Evolutionary conservation across 164 flowering plant species (phyloP), one percentile per base, ranked within the genome.

Genomic region (Aristolochia fimbriata): DNA sequence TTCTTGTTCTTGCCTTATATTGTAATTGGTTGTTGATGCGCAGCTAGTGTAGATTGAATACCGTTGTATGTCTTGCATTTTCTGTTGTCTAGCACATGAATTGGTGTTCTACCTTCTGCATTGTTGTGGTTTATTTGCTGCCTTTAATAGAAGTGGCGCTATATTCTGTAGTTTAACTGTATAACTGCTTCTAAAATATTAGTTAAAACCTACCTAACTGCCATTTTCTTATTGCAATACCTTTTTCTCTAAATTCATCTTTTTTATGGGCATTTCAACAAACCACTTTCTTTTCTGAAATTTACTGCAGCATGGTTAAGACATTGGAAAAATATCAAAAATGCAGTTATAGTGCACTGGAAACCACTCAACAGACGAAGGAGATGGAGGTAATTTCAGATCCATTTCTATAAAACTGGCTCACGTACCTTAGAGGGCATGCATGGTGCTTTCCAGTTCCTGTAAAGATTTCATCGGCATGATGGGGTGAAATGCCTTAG

Each of bases 291-390:
- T 56, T 4, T 56, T 19, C 19, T 56, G 6, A 22, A 25, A 24
- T 31, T 15, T 31, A 19, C 0, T 13, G 16, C 64, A 61, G 68
- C 68, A 65, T 65, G 68, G 47, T 59, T 33, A 65, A 65, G 51
- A 59, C 68, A 17, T 23, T 65, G 8, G 68, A 65, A 50, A 65
- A 49, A 63, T 65, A 65, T 25, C 63, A 60, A 45, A 59, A 59
- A 46, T 65, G 63, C 27, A 65, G 54, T 60, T 60, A 59, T 21
- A 50, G 45, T 14, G 60, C 67, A 37, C 17, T 59, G 27, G 68
- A 65, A 59, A 43, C 58, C 52, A 45, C 47, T 45, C 52, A n/a
- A 37, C 58, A 58, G 13, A 3, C 63, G 19, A 51, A 47, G 62
- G 63, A 65, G 51, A 19, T 33, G 2, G 58, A 65, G 68, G 68